phyloP scores from a whole-genome alignment of 345 rosid species.

The Rhodamnia rubescens region DNA sequence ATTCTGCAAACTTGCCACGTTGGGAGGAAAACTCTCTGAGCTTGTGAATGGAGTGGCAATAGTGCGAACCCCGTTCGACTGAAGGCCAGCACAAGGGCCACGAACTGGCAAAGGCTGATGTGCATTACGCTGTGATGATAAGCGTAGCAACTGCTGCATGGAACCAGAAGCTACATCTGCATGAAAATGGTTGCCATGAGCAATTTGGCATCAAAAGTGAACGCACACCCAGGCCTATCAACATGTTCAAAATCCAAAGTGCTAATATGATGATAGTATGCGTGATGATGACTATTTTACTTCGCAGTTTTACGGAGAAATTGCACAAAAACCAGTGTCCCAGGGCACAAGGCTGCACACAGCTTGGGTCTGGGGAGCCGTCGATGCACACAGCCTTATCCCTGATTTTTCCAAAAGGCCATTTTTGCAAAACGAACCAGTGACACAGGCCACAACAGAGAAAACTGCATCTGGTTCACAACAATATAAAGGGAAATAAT shows the following conservation, averaged over 20 bases:
- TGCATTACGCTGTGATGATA: constrained; percentile 12
- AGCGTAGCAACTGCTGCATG: constrained; percentile 22
- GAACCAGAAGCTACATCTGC: constrained; percentile 25
- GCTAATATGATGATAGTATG: not conserved
- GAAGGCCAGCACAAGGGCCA: constrained; percentile 11
- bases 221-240: not conserved
- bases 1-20: constrained; percentile 4
- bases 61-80: not conserved
- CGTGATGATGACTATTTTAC: not conserved
- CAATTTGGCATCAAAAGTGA: not conserved
- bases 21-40: not conserved
- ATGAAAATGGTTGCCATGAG: not conserved
- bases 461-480: not conserved
- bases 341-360: not conserved
- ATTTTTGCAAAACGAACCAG: not conserved
- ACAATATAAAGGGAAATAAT: not conserved
- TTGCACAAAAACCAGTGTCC: not conserved
- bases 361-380: not conserved
- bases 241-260: not conserved
- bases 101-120: constrained; percentile 9
- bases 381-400: not conserved
- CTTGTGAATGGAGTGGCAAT: not conserved
- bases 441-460: not conserved
- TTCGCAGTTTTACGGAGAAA: not conserved
- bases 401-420: not conserved